These are phyloP conservation scores for Phanerodontia chrysosporium DNA, from an alignment of 768 basidiomycete genomes.

Conservation along the genomic window DNA sequence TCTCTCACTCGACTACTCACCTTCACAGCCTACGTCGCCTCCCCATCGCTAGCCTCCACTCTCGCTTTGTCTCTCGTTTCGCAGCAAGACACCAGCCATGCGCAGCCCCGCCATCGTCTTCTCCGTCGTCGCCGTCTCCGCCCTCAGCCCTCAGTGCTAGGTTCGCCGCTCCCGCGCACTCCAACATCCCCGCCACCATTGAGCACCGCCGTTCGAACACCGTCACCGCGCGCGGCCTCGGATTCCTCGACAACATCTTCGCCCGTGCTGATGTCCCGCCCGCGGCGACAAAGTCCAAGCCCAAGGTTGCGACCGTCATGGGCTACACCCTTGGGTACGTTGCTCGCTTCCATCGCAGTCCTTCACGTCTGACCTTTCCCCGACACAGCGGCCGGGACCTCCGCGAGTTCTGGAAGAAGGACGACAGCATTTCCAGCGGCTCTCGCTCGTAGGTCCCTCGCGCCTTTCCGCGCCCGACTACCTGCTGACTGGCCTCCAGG, in stretches of 20 bases:
- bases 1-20: conserved; percentile 4
- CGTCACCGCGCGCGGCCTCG: conserved; percentile 8
- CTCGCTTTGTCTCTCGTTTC: conserved; percentile 8
- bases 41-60: conserved; percentile 13
- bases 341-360: background rate
- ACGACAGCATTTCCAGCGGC: background rate
- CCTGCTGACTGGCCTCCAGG: background rate
- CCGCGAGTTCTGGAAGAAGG: conserved; percentile 14
- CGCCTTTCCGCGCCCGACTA: background rate
- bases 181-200: background rate
- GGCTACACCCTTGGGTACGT: conserved; percentile 6
- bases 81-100: conserved; percentile 16
- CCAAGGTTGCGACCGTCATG: conserved; percentile 9
- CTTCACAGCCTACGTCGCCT: conserved; percentile 2
- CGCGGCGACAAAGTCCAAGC: conserved; percentile 4
- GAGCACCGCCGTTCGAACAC: background rate
- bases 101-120: conserved; percentile 23
- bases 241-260: conserved; percentile 12
- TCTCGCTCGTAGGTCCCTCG: background rate
- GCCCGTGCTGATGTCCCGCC: conserved; percentile 7
- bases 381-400: conserved; percentile 12
- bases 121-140: conserved; percentile 20
- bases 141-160: conserved; percentile 18
- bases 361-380: background rate
- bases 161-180: conserved; percentile 13